These are phyloP conservation scores for Alternaria panax DNA, from an alignment of 2,329 filamentous ascomycete genomes.

Conservation along the genomic window DNA sequence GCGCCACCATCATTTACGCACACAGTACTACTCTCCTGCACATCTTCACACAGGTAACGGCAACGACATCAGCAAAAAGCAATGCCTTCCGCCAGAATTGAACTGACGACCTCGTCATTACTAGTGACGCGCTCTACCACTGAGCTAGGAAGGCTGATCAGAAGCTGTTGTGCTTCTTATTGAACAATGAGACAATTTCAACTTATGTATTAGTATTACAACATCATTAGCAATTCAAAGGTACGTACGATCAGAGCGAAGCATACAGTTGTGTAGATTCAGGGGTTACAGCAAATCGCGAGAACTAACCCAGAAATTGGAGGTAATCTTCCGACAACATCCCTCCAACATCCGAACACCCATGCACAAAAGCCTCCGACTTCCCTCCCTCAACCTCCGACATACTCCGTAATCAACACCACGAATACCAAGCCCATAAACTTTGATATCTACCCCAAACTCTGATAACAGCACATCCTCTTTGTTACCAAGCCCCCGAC, in stretches of 20 bases:
- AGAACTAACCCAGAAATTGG: background rate
- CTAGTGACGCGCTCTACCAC: slow-evolving; percentile 22
- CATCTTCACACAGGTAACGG: background rate
- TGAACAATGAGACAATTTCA: background rate
- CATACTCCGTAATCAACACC: background rate
- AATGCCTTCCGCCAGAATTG: slow-evolving; percentile 19
- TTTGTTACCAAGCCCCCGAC: background rate
- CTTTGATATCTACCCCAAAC: background rate
- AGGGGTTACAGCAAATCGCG: background rate
- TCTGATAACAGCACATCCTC: background rate
- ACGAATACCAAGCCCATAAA: background rate
- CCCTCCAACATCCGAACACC: background rate
- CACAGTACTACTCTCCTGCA: background rate
- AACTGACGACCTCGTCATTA: slow-evolving; percentile 22
- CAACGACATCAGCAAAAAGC: background rate
- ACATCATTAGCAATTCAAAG: too few relatives aligned
- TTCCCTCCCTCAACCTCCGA: background rate
- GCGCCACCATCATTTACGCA: background rate
- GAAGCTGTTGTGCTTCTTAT: background rate
- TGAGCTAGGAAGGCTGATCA: slow-evolving; percentile 17
- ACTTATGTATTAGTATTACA: too few relatives aligned
- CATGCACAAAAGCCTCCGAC: background rate
- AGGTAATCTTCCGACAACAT: background rate
- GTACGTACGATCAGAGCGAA: too few relatives aligned
- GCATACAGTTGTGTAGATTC: too few relatives aligned